A percentile compares a stretch with the other conserved stretches of the same genome.
Evolutionary conservation across 2,329 filamentous ascomycete genomes (phyloP).

Genomic region (Talaromyces piceae): DNA sequence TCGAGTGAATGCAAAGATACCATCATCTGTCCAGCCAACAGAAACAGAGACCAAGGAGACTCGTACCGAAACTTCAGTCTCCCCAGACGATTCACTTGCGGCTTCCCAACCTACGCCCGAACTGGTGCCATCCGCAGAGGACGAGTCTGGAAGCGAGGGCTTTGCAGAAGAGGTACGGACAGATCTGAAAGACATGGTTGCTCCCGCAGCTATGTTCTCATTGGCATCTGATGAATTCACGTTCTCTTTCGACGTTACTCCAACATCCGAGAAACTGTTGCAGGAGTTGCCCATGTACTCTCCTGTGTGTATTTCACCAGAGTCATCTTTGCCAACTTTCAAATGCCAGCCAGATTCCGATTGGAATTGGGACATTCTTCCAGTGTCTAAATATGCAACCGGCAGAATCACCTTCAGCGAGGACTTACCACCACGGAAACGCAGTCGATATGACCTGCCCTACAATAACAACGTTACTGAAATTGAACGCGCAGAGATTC

Average conservation of each 20-base stretch:
- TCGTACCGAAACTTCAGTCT: conserved; percentile 15
- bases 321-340: conserved; percentile 49
- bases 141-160: conserved; percentile 48
- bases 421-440: conserved; percentile 61
- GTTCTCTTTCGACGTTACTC: conserved; percentile 67
- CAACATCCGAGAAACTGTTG: conserved; percentile 67
- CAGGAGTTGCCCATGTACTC: conserved; percentile 76
- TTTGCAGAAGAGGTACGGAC: conserved; percentile 39
- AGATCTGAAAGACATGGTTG: conserved; percentile 35
- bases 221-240: conserved; percentile 75
- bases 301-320: conserved; percentile 49
- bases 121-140: conserved; percentile 56
- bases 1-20: conserved; percentile 52
- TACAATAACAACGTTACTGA: conserved; percentile 64
- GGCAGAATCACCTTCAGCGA: conserved; percentile 67
- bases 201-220: conserved; percentile 75
- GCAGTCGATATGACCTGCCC: conserved; percentile 73
- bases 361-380: conserved; percentile 71
- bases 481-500: conserved; percentile 44
- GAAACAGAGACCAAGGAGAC: conserved; percentile 20
- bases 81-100: conserved; percentile 23
- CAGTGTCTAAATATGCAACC: conserved; percentile 79
- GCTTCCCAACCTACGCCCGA: conserved; percentile 56
- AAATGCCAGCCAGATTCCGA: conserved; percentile 60
- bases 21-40: conserved; percentile 20